Evolutionary conservation across 225 moss, liverwort and hornwort genomes (phyloP).

Genomic region (Climacium dendroides): DNA sequence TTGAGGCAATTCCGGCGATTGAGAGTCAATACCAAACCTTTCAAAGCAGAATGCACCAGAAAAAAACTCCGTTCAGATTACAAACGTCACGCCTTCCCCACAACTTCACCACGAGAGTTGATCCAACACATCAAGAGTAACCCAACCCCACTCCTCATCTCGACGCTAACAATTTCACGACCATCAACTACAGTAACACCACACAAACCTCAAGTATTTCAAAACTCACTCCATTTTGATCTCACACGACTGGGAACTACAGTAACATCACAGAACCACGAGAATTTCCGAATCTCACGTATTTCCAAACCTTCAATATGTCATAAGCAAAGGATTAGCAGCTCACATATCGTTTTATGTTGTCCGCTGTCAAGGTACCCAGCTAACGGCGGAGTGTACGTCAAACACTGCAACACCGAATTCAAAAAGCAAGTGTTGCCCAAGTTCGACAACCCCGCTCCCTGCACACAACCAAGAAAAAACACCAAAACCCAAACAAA

Average conservation of each 20-base stretch:
- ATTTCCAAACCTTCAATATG: neutral
- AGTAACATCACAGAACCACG: neutral
- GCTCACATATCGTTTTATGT: conserved; percentile 77
- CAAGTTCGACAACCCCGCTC: conserved; percentile 76
- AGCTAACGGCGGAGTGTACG: conserved; percentile 90
- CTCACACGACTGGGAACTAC: neutral
- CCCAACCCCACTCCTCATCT: neutral
- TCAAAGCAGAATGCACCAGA: neutral
- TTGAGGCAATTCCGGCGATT: neutral
- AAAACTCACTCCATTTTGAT: neutral
- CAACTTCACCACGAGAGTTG: neutral
- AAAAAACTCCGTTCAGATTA: neutral
- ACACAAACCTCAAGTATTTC: neutral
- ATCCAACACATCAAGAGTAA: neutral
- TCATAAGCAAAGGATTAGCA: neutral
- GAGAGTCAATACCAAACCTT: conserved; percentile 10
- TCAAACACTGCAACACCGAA: conserved; percentile 89
- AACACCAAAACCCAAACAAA: neutral
- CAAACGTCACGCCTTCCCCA: neutral
- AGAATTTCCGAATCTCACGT: neutral
- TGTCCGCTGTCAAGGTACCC: conserved; percentile 86
- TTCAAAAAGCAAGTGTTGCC: conserved; percentile 95
- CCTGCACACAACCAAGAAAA: conserved; percentile 21
- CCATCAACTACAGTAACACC: neutral
- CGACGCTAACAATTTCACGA: neutral